A percentile compares a stretch with the other conserved stretches of the same genome.
Evolutionary conservation across 2,329 filamentous ascomycete genomes (phyloP).

Genomic region (Aspergillus ochraceoroseus): DNA sequence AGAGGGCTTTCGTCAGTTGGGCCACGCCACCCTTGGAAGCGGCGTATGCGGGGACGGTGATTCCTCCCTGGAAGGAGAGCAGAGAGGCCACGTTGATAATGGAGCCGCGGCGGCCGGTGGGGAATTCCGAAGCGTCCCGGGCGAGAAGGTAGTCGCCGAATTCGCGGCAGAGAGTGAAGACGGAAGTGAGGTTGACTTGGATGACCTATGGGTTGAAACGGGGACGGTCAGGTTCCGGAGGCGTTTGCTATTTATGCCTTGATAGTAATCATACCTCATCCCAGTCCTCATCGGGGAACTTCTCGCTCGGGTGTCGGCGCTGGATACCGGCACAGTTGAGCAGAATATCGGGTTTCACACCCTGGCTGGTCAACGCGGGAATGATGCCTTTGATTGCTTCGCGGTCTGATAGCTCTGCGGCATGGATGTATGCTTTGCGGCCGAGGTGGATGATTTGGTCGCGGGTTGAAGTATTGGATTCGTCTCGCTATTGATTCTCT

Average conservation of each 20-base stretch:
- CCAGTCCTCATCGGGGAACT: constrained; percentile 74
- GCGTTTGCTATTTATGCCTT: too few relatives aligned
- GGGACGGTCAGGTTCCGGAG: too few relatives aligned
- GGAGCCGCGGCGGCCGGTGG: constrained; percentile 26
- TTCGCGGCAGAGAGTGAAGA: constrained; percentile 31
- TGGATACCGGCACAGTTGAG: constrained; percentile 87
- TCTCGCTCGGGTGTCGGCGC: constrained; percentile 66
- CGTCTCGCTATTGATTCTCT: constrained; percentile 47
- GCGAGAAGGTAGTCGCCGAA: constrained; percentile 34
- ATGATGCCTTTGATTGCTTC: constrained; percentile 41
- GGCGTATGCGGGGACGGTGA: constrained; percentile 84
- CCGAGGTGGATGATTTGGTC: constrained; percentile 41
- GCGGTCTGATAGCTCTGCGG: constrained; percentile 43
- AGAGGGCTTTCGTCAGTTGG: constrained; percentile 77
- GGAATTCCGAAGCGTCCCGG: constrained; percentile 28
- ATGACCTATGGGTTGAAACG: constrained; percentile 52
- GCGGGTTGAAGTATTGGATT: constrained; percentile 43
- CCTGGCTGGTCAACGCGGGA: constrained; percentile 37
- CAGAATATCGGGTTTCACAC: constrained; percentile 66
- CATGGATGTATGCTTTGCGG: constrained; percentile 42
- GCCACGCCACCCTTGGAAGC: constrained; percentile 79
- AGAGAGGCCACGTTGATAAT: constrained; percentile 84
- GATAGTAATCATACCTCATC: constrained; percentile 51
- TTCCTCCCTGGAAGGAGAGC: constrained; percentile 76
- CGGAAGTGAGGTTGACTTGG: constrained; percentile 61